Base-by-base conservation (phyloP, 202 grass and related monocot genomes). In the Schoenoplectus tabernaemontani region DNA sequence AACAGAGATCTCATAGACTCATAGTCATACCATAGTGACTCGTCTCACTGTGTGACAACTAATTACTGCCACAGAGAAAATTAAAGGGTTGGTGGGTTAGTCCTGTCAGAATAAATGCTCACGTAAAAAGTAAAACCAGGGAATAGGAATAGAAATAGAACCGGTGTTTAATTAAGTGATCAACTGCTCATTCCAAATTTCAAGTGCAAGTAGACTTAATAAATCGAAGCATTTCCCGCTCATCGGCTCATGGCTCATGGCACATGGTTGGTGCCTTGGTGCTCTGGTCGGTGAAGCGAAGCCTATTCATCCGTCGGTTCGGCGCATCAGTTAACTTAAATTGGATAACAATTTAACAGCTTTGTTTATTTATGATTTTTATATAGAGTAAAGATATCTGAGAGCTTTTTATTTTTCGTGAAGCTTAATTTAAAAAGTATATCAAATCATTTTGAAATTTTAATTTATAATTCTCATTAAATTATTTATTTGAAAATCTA, bases 81-180 rank as follows among this genome's bases (percentile, higher is more conserved):
- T 69, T 10, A 3, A 26, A 64, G 4, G 4, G 3, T 68, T 68
- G 37, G 64, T 43, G 8, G 16, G 7, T 42, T 43, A 43, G 13
- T 24, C 19, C 37, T 23, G 37, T 46, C 20, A 24, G 20, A 46
- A 70, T 69, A 44, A 26, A 69, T 69, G 38, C 9, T 26, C 19
- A 15, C 15, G 67, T 47, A 12, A 9, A 33, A 63, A 63, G 34
- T n/a, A 48, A 17, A 64, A 64, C 61, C 37, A 24, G 19, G 39
- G 38, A n/a, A n/a, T n/a, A n/a, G n/a, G n/a, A n/a, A n/a, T n/a
- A n/a, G n/a, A n/a, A 46, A 69, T 46, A 19, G 37, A 24, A 48
- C 67, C 48, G 42, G 42, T 72, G 68, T 51, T 73, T 73, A 50
- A 73, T 73, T 73, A 73, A 53, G 5, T 73, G 69, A 44, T 72